Base-by-base conservation (phyloP, 768 basidiomycete genomes). In the Boletellus sp. region DNA sequence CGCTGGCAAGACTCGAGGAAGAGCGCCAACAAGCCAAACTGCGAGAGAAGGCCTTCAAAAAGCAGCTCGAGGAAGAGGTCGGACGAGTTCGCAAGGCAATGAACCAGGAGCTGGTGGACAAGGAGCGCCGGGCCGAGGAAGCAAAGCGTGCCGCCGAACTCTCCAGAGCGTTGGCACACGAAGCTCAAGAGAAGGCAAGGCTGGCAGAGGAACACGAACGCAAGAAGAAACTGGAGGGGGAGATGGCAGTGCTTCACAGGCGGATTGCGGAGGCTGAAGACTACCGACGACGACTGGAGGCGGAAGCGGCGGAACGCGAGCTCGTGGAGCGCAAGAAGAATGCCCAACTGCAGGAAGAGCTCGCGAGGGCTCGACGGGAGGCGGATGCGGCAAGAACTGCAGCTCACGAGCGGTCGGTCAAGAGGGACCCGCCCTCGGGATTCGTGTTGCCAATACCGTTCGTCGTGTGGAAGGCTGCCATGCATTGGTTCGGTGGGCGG, bases 381-480 rank as follows among this genome's bases (percentile, higher is more conserved):
- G 66, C 48, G 4, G 67, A 59, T 41, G 39, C 34, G 10, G 61
- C 65, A 22, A 57, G 43, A 42, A 38, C 53, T 15, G 57, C 56
- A 36, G 58, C 55, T 8, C 59, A 68, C 13, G 63, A 69, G 34
- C 57, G 67, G 23, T 11, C 35, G 28, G 13, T 48, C 42, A 68
- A 62, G 57, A 67, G 53, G 43, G 68, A 70, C 32, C 51, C 68
- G 6, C 58, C 65, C 3, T 51, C 66, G 6, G 50, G 56, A 22
- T 61, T 69, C 51, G 39, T 68, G 26, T 42, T 67, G 17, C 66
- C 68, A 7, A 70, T 70, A 45, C 66, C 66, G 6, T 67, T 70
- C 39, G 68, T 67, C 17, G 61, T 67, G 10, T 67, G 66, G 66
- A 67, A 53, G 19, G 66, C 66, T 9, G 66, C 66, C 1, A 56